Conservation (phyloP, 2,329 filamentous ascomycete species). For the Fusarium guadeloupense region DNA sequence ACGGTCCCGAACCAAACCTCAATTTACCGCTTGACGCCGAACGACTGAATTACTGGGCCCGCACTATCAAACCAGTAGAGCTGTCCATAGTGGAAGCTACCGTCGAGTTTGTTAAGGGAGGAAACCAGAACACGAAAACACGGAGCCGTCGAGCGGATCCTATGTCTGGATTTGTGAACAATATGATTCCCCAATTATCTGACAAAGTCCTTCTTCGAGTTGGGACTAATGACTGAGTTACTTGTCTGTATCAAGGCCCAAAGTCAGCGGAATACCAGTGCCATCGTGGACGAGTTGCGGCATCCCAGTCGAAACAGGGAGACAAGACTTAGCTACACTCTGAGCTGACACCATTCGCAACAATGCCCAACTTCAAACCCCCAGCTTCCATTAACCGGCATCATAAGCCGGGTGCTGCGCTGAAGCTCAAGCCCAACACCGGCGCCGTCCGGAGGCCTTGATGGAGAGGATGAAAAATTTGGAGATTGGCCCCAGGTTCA, state of each 20-base stretch:
- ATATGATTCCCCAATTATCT: constrained; percentile 26
- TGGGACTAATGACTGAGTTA: constrained; percentile 15
- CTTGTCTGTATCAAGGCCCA: constrained; percentile 14
- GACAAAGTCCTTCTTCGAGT: constrained; percentile 20
- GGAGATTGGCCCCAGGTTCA: constrained; percentile 38
- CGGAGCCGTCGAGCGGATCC: constrained; percentile 40
- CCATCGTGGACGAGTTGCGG: background rate
- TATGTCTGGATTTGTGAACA: constrained; percentile 25
- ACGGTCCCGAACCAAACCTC: constrained; percentile 22
- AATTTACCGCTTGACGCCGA: constrained; percentile 25
- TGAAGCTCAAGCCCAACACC: constrained; percentile 40
- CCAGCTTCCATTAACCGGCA: constrained; percentile 33
- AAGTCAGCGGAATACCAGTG: background rate
- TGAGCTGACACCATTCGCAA: constrained; percentile 7
- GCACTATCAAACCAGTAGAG: constrained; percentile 30
- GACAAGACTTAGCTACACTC: constrained; percentile 13
- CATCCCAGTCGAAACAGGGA: constrained; percentile 2
- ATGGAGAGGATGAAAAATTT: constrained; percentile 38
- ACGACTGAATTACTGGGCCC: constrained; percentile 36
- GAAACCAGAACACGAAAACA: constrained; percentile 18
- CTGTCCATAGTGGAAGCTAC: constrained; percentile 36
- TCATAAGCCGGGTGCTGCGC: constrained; percentile 35
- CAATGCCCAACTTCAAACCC: background rate
- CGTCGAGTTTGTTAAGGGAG: constrained; percentile 26
- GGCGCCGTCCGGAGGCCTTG: constrained; percentile 41